Percentiles rank a stretch among this genome's conserved stretches.
These are phyloP conservation scores for Dactylellina leptospora DNA, from an alignment of 2,329 filamentous ascomycete species.

Conservation along the genomic window DNA sequence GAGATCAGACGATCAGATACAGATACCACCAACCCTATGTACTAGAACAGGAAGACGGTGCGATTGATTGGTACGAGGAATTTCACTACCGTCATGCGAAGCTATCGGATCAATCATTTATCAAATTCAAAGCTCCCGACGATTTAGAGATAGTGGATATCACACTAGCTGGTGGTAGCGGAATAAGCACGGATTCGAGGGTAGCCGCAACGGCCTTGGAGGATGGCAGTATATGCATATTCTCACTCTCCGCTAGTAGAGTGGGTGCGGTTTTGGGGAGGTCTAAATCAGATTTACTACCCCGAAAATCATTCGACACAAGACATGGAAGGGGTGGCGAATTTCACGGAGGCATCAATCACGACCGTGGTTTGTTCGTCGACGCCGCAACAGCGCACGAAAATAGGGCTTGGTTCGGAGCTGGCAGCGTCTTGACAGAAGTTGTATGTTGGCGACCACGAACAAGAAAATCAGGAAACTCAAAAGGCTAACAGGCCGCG, in stretches of 20 bases:
- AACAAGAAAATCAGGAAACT: no score
- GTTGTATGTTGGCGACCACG: slow-evolving; percentile 43
- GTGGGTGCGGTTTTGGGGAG: slow-evolving; percentile 46
- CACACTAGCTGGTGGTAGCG: slow-evolving; percentile 32
- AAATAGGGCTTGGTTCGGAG: slow-evolving; percentile 40
- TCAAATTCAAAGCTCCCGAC: slow-evolving; percentile 46
- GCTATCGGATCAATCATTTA: slow-evolving; percentile 39
- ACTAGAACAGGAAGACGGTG: slow-evolving; percentile 39
- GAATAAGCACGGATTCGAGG: slow-evolving; percentile 11
- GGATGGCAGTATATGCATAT: slow-evolving; percentile 55
- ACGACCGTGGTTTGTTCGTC: slow-evolving; percentile 53
- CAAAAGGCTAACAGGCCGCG: no score
- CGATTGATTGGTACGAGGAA: slow-evolving; percentile 57
- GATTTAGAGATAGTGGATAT: slow-evolving; percentile 54
- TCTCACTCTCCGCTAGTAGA: slow-evolving; percentile 51
- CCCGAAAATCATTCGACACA: slow-evolving; percentile 9
- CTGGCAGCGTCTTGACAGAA: slow-evolving; percentile 40
- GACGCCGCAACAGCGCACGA: slow-evolving; percentile 46
- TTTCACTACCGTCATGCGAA: slow-evolving; percentile 56
- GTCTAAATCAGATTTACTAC: slow-evolving; percentile 47
- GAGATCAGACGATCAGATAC: background rate
- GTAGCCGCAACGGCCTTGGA: slow-evolving; percentile 53
- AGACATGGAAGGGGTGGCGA: slow-evolving; percentile 2
- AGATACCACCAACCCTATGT: slow-evolving; percentile 18
- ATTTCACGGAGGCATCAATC: slow-evolving; percentile 1